phyloP scores from a whole-genome alignment of 306 rosid species.

The Erythrophleum fordii region DNA sequence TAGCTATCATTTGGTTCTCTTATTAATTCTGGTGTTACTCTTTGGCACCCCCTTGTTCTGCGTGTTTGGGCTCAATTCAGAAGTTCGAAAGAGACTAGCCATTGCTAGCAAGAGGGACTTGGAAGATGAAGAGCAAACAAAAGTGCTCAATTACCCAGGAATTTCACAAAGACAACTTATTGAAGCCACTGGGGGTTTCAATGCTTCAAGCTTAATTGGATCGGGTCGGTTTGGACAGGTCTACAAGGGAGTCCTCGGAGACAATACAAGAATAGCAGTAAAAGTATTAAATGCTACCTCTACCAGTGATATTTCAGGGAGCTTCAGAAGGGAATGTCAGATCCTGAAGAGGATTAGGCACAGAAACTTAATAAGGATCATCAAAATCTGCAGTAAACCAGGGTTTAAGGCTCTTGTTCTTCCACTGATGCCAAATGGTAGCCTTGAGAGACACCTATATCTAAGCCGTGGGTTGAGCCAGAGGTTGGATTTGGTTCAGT shows the following conservation, averaged over 20 bases:
- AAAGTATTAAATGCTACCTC: constrained; percentile 64
- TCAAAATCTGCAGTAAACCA: constrained; percentile 73
- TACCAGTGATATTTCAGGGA: constrained; percentile 61
- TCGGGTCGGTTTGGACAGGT: constrained; percentile 81
- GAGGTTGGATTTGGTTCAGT: constrained; percentile 63
- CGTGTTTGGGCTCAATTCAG: constrained; percentile 49
- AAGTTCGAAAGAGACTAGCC: constrained; percentile 36
- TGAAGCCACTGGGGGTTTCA: constrained; percentile 83
- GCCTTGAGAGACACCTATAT: constrained; percentile 80
- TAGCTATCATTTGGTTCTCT: constrained; percentile 47
- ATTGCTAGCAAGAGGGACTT: constrained; percentile 39
- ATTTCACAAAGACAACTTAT: constrained; percentile 71
- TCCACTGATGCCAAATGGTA: constrained; percentile 86
- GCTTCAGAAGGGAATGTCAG: constrained; percentile 84
- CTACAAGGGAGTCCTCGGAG: constrained; percentile 78
- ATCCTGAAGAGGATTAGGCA: constrained; percentile 74
- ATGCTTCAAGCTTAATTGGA: constrained; percentile 71
- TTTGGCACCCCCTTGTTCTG: constrained; percentile 59
- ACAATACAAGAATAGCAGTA: constrained; percentile 79
- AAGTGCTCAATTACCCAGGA: constrained; percentile 69
- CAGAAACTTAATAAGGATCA: constrained; percentile 81
- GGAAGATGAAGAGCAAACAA: constrained; percentile 54
- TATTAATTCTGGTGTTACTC: constrained; percentile 56
- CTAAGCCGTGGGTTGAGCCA: constrained; percentile 52
- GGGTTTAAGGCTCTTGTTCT: constrained; percentile 90